phyloP scores from a whole-genome alignment of 495 filamentous ascomycete genomes.

The Neurospora sp. region DNA sequence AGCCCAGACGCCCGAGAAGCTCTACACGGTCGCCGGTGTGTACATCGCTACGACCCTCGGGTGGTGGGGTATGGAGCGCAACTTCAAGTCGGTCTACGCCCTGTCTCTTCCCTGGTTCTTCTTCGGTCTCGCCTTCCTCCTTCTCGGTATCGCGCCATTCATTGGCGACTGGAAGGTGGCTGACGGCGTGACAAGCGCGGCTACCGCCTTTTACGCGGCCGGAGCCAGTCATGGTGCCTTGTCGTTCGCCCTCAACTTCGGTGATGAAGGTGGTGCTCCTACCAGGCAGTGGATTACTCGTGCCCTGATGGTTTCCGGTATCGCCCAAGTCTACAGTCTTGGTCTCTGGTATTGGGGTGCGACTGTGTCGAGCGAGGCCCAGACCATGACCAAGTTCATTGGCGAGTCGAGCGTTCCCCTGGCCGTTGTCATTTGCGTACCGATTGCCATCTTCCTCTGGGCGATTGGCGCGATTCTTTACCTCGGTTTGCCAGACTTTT shows the following conservation, averaged over 20 bases:
- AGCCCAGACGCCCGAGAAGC: conserved; percentile 47
- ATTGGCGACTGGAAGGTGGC: conserved; percentile 23
- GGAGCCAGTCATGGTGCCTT: conserved; percentile 52
- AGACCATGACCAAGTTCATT: conserved; percentile 16
- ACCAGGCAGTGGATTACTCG: conserved; percentile 55
- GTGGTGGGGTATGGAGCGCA: conserved; percentile 54
- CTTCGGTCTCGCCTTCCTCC: conserved; percentile 51
- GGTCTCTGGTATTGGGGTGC: conserved; percentile 60
- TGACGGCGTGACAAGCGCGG: conserved; percentile 46
- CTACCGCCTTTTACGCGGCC: conserved; percentile 48
- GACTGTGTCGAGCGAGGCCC: conserved; percentile 23
- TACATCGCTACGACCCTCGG: conserved; percentile 50
- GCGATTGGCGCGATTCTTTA: conserved; percentile 41
- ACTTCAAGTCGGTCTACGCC: conserved; percentile 45
- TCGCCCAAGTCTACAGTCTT: conserved; percentile 53
- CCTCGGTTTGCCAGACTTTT: conserved; percentile 53
- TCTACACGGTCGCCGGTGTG: conserved; percentile 53
- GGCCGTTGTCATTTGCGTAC: conserved; percentile 38
- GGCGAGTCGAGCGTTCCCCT: conserved; percentile 20
- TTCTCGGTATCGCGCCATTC: conserved; percentile 56
- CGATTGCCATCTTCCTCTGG: conserved; percentile 43
- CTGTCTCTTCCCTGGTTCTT: conserved; percentile 50
- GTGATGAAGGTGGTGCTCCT: conserved; percentile 50
- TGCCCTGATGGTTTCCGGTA: conserved; percentile 52
- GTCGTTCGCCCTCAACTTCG: conserved; percentile 60